Conservation (phyloP, 2,329 filamentous ascomycete species). For the Cryphonectria naterciae region DNA sequence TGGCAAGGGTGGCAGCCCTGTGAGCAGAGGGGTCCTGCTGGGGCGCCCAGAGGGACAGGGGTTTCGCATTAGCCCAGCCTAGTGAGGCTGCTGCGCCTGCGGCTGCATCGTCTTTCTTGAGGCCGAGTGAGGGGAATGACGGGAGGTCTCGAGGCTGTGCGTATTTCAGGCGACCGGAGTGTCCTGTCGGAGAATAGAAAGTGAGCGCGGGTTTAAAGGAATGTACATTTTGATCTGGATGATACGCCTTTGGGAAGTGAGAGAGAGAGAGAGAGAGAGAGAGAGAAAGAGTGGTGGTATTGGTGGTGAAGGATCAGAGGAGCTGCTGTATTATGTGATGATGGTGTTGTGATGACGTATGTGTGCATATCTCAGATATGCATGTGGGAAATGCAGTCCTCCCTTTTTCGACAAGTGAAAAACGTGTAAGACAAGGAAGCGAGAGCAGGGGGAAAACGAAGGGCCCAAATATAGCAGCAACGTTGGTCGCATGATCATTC, state of each 20-base stretch:
- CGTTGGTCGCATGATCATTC: not conserved
- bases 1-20: slow-evolving; percentile 38
- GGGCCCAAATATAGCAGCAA: slow-evolving; percentile 3
- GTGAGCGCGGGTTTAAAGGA: not conserved
- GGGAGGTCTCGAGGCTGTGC: slow-evolving; percentile 74
- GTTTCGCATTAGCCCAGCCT: slow-evolving; percentile 61
- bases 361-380: slow-evolving; percentile 14
- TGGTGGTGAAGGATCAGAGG: slow-evolving; percentile 9
- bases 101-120: slow-evolving; percentile 60
- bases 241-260: not conserved
- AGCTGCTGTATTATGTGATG: not conserved
- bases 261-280: not conserved
- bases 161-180: slow-evolving; percentile 63
- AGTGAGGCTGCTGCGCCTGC: slow-evolving; percentile 76
- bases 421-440: not conserved
- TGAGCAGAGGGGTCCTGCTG: slow-evolving; percentile 61
- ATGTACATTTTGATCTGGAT: not conserved
- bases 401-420: not conserved
- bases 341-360: slow-evolving; percentile 21
- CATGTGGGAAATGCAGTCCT: not conserved
- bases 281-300: not conserved
- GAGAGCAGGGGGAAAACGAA: not conserved
- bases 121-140: slow-evolving; percentile 71
- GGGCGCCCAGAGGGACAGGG: slow-evolving; percentile 69
- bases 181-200: slow-evolving; percentile 28